These are phyloP conservation scores for Crithidia sp. DNA, from an alignment of 208 protist species.

Conservation along the genomic window DNA sequence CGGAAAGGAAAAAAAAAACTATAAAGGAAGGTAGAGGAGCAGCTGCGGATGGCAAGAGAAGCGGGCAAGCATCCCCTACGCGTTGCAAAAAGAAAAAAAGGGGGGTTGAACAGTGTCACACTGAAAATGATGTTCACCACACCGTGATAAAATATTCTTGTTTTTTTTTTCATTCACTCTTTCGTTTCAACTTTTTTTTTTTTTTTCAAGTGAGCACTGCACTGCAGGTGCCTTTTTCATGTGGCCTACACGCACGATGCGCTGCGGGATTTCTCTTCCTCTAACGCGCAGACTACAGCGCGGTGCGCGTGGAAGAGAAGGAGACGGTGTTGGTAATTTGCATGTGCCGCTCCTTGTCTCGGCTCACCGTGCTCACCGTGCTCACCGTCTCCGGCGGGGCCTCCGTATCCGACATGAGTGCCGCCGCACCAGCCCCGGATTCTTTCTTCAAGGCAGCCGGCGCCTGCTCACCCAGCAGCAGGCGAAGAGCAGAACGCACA, in stretches of 20 bases:
- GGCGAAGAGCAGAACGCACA: slow-evolving; percentile 51
- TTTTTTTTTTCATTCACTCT: not conserved
- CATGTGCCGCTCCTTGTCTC: slow-evolving; percentile 24
- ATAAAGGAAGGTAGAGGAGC: too few species aligned
- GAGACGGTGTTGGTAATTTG: slow-evolving; percentile 29
- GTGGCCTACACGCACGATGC: not conserved
- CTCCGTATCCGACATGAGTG: slow-evolving; percentile 8
- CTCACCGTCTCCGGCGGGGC: slow-evolving; percentile 1
- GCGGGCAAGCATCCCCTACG: too few species aligned
- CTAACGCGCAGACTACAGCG: not conserved
- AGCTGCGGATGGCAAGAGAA: too few species aligned
- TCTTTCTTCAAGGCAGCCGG: slow-evolving; percentile 6
- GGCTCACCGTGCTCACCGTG: slow-evolving; percentile 14
- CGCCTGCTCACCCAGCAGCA: slow-evolving; percentile 59
- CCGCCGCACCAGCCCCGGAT: slow-evolving; percentile 4
- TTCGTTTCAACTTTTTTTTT: not conserved
- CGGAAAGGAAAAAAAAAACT: slow-evolving; percentile 1
- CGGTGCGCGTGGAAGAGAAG: slow-evolving; percentile 23
- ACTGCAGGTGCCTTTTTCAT: not conserved
- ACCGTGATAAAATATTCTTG: not conserved
- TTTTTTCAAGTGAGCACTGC: not conserved
- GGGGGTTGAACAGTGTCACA: too few species aligned
- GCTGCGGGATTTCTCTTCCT: too few species aligned
- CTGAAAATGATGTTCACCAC: too few species aligned
- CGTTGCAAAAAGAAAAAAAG: too few species aligned